A percentile compares a stretch with the other conserved stretches of the same genome.
Conservation (phyloP, 169 alveolate species). For the Plasmodium yoelii region DNA sequence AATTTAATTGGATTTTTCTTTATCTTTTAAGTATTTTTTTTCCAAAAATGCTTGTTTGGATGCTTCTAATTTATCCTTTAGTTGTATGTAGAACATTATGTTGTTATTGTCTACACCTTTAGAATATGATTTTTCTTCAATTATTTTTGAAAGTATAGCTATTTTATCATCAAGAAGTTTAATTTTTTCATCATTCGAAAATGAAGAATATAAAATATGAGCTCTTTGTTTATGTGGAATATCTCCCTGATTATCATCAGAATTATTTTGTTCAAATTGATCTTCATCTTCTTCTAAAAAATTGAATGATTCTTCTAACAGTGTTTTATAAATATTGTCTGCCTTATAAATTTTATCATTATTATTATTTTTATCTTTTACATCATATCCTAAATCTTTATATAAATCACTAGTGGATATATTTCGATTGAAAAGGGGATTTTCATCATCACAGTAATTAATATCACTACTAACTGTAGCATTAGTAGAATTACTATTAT, state of each 20-base stretch:
- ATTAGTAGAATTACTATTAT: background rate
- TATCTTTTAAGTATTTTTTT: conserved; percentile 32
- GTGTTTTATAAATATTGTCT: conserved; percentile 80
- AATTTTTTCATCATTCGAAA: conserved; percentile 86
- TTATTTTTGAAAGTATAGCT: conserved; percentile 82
- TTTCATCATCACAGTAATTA: background rate
- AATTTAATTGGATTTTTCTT: background rate
- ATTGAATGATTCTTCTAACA: conserved; percentile 86
- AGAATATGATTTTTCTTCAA: conserved; percentile 84
- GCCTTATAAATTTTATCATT: conserved; percentile 80
- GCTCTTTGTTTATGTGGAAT: conserved; percentile 82
- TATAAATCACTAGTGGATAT: conserved; percentile 61
- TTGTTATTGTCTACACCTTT: conserved; percentile 81
- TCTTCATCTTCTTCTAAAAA: conserved; percentile 87
- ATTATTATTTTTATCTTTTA: conserved; percentile 78
- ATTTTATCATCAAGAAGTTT: conserved; percentile 85
- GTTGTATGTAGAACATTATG: conserved; percentile 82
- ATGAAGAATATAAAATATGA: conserved; percentile 80
- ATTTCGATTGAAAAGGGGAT: conserved; percentile 59
- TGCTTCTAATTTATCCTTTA: conserved; percentile 89
- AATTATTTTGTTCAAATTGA: conserved; percentile 68
- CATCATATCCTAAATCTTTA: conserved; percentile 82
- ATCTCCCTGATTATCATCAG: conserved; percentile 29
- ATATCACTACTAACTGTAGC: background rate
- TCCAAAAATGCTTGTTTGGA: conserved; percentile 88